A percentile compares a stretch with the other conserved stretches of the same genome.
These are phyloP conservation scores for Sporothrix globosa DNA, from an alignment of 2,329 filamentous ascomycete genomes.

Conservation along the genomic window DNA sequence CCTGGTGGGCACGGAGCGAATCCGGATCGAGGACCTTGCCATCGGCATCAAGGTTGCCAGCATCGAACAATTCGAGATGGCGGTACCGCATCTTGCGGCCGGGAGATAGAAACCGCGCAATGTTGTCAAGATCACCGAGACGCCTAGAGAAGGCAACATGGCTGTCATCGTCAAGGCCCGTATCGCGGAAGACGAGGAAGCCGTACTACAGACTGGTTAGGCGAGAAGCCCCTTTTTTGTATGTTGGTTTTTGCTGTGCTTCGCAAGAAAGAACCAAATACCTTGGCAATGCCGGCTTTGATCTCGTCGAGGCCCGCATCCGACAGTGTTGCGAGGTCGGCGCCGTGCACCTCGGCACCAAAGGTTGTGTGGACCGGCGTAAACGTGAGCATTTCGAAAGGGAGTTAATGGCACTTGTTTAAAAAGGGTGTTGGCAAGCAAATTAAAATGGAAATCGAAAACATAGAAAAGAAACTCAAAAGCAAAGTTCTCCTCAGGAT, in stretches of 20 bases:
- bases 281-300: conserved; percentile 43
- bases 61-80: conserved; percentile 60
- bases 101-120: conserved; percentile 52
- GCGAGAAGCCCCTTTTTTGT: neutral
- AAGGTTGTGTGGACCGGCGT: conserved; percentile 39
- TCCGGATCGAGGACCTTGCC: conserved; percentile 49
- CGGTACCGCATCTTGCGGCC: conserved; percentile 53
- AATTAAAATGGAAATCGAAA: neutral
- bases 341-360: conserved; percentile 42
- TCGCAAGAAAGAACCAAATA: conserved; percentile 28
- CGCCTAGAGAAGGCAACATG: conserved; percentile 56
- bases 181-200: conserved; percentile 34
- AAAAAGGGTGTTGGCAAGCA: neutral
- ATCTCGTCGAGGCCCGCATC: conserved; percentile 44
- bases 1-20: conserved; percentile 48
- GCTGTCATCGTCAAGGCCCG: conserved; percentile 53
- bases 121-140: conserved; percentile 61
- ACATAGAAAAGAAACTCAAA: neutral
- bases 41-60: conserved; percentile 57
- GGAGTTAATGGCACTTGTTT: neutral
- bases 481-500: neutral
- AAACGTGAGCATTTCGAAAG: conserved; percentile 27
- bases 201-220: conserved; percentile 27
- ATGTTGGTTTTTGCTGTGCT: too few species aligned
- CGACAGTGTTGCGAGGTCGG: conserved; percentile 42